Evolutionary conservation across 805 yeast genomes (phyloP), one percentile per base, ranked within the genome.

Genomic region (Candida namnaoensis): DNA sequence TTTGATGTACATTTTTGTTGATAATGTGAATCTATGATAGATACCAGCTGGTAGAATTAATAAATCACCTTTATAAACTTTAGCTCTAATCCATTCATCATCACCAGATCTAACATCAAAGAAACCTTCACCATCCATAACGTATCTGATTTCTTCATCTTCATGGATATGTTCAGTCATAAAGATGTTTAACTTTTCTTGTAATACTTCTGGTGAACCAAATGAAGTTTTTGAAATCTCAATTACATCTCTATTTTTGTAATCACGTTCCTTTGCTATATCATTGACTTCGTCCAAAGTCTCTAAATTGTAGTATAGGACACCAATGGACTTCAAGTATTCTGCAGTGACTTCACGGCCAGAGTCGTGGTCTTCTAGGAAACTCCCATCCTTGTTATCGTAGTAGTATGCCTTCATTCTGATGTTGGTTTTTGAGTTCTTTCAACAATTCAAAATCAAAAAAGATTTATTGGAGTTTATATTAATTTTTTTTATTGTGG

Each of bases 61-160:
- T 39, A 78, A 53, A 54, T 91, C 98, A 37, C 80, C 72, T 41
- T 73, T 69, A 28, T 58, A 66, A 32, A 88, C 69, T 45, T 74
- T 72, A 43, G 82, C 72, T 45, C 98, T 75, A 42, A 91, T 71
- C 99, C 99, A 91, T 42, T 67, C 59, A 42, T 72, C 74, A 11
- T 71, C 56, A 27, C 65, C 55, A 53, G 77, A 82, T 49, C 96
- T 72, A 7, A 91, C 87, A 56, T 91, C 98, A 56, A 91, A 91
- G 62, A 74, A 91, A 0, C 99, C 98, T 42, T 79, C 83, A 10
- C 99, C 99, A 26, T 83, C 95, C 15, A 83, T 56, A 41, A 88
- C 78, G 63, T 88, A 91, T 49, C 99, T 70, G 57, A 91, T 91
- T 66, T 91, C 99, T 64, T 91, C 99, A 58, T 91, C 99, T 58